Evolutionary conservation across 2,329 filamentous ascomycete genomes (phyloP).

Genomic region (Aspergillus sp.): DNA sequence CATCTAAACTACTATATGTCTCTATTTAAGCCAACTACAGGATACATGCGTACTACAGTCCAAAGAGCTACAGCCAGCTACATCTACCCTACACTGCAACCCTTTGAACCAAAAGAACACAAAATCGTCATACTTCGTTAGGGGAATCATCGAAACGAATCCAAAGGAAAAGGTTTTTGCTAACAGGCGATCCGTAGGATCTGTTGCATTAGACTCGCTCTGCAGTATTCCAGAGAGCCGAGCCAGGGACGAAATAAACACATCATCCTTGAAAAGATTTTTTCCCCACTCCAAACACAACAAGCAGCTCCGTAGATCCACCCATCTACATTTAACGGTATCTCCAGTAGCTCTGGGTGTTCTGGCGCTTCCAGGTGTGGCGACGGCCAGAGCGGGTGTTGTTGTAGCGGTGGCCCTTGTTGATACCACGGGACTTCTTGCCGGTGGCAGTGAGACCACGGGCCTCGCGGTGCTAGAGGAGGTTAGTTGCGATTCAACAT

Average conservation of each 20-base stretch:
- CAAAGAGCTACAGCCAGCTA: neutral
- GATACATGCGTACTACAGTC: neutral
- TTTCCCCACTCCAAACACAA: conserved; percentile 26
- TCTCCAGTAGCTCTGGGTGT: conserved; percentile 98
- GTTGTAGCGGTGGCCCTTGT: conserved; percentile 99
- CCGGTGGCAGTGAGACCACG: conserved; percentile 96
- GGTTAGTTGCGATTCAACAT: neutral
- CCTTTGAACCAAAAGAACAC: conserved; percentile 18
- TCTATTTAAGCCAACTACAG: too few relatives aligned
- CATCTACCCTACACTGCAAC: neutral
- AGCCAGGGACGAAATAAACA: conserved; percentile 34
- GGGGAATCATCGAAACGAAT: conserved; percentile 26
- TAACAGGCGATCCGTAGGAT: conserved; percentile 36
- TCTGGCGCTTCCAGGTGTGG: conserved; percentile 99
- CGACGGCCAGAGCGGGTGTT: conserved; percentile 95
- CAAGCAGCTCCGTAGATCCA: conserved; percentile 20
- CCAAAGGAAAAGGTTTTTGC: conserved; percentile 34
- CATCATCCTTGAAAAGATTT: conserved; percentile 33
- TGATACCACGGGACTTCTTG: conserved; percentile 99
- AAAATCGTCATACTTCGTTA: conserved; percentile 38
- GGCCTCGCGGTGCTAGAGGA: conserved; percentile 79
- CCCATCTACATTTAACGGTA: conserved; percentile 66
- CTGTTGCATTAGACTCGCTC: conserved; percentile 36
- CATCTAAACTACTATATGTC: too few relatives aligned
- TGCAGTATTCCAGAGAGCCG: conserved; percentile 26